Conservation (phyloP, 441 rosid species). For the Gossypium schwendimanii region DNA sequence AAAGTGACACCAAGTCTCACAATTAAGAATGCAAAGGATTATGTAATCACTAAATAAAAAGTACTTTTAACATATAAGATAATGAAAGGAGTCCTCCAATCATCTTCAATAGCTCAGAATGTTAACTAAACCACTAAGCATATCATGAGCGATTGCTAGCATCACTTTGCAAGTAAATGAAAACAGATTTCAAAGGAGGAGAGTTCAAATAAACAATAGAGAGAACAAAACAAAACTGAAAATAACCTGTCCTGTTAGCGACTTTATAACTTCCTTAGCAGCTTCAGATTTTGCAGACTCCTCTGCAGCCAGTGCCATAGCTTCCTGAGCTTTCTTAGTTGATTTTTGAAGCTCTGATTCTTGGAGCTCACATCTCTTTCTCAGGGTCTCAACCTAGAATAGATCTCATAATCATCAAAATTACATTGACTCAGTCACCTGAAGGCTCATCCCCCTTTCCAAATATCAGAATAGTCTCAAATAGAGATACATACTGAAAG, state of each 20-base stretch:
- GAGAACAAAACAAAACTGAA: slow-evolving; percentile 9
- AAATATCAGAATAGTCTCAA: background rate
- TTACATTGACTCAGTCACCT: slow-evolving; percentile 1
- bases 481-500: slow-evolving; percentile 10
- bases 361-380: slow-evolving; percentile 73
- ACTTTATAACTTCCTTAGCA: slow-evolving; percentile 92
- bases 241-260: slow-evolving; percentile 80
- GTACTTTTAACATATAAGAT: background rate
- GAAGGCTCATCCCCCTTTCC: background rate
- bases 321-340: slow-evolving; percentile 78
- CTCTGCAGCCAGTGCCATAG: slow-evolving; percentile 63
- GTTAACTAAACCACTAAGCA: background rate
- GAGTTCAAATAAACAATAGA: background rate
- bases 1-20: no score
- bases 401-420: slow-evolving; percentile 19
- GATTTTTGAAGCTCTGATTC: slow-evolving; percentile 83
- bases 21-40: no score
- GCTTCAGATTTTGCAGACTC: slow-evolving; percentile 90
- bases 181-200: background rate
- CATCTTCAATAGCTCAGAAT: background rate
- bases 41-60: background rate
- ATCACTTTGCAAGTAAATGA: background rate
- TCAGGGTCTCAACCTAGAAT: slow-evolving; percentile 73
- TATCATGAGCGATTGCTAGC: background rate
- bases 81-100: background rate